Evolutionary conservation across 768 basidiomycete genomes (phyloP), one percentile per base, ranked within the genome.

Genomic region (Leccinum subgranulosum): DNA sequence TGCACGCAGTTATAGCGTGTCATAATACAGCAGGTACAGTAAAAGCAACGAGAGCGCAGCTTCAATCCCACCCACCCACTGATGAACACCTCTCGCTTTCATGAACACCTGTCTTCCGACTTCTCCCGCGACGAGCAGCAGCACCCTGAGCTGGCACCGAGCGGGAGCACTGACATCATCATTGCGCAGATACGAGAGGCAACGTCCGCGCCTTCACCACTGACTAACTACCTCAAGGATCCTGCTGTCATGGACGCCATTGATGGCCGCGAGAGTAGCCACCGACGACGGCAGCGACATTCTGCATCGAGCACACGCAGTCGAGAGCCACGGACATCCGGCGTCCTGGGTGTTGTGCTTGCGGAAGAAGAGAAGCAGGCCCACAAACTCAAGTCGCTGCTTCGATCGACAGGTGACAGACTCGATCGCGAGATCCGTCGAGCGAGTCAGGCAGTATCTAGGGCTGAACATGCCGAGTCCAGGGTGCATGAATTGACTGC

Each of bases 311-410:
- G 71, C 51, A 77, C 79, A 6, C 75, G 71, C 14, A 74, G 73
- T 53, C 73, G 75, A 21, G 76, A 75, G 51, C 73, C 73, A 49
- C 69, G 73, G 41, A 69, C 77, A 1, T 71, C 76, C 29, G 66
- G 76, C 23, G 67, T 80, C 28, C 73, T 77, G 53, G 76, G 76
- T 3, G 65, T 82, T 12, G 75, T 79, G 27, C 71, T 80, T 27
- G 76, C 80, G 60, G 67, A 85, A 57, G 84, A 85, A 67, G 84
- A 86, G 66, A 77, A 79, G 54, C 82, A 84, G 62, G 75, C 76
- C n/a, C 75, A 76, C 55, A 77, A 79, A 55, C 76, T 85, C 59
- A 85, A 84, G 66, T 74, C 76, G 28, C 64, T 83, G 25, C 76
- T 87, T 23, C 76, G 78, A 53, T 71, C 69, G 48, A 78, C 84